These are phyloP conservation scores for Citrullus mucosospermus DNA, from an alignment of 306 rosid species.

Conservation along the genomic window DNA sequence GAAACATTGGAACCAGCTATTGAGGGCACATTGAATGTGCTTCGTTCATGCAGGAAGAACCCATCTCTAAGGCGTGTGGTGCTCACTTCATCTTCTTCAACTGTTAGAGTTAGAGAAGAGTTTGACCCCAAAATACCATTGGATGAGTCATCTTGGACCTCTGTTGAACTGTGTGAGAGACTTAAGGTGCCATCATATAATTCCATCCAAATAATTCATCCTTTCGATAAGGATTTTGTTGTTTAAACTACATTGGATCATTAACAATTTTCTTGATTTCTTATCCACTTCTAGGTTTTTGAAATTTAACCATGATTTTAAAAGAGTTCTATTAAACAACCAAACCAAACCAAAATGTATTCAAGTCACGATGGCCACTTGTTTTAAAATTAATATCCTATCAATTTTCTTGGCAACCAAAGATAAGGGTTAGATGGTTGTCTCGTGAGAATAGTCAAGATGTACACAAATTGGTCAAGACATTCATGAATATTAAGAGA, in stretches of 20 bases:
- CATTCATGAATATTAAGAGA: too few relatives aligned
- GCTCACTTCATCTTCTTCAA: conserved; percentile 79
- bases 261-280: neutral
- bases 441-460: too few relatives aligned
- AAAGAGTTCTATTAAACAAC: neutral
- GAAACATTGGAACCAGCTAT: conserved; percentile 63
- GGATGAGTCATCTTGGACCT: conserved; percentile 75
- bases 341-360: neutral
- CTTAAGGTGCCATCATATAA: conserved; percentile 29
- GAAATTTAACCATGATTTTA: neutral
- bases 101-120: conserved; percentile 47
- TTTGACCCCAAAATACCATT: conserved; percentile 41
- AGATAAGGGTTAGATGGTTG: too few relatives aligned
- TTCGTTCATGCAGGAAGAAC: conserved; percentile 58
- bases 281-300: neutral
- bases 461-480: too few relatives aligned
- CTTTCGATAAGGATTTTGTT: neutral
- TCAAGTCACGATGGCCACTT: too few relatives aligned
- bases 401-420: too few relatives aligned
- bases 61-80: conserved; percentile 47
- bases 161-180: conserved; percentile 36
- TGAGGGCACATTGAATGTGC: conserved; percentile 65
- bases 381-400: too few relatives aligned
- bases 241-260: neutral
- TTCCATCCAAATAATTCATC: neutral